Conservation (phyloP, 768 basidiomycete species). For the Termitomyces sp. region DNA sequence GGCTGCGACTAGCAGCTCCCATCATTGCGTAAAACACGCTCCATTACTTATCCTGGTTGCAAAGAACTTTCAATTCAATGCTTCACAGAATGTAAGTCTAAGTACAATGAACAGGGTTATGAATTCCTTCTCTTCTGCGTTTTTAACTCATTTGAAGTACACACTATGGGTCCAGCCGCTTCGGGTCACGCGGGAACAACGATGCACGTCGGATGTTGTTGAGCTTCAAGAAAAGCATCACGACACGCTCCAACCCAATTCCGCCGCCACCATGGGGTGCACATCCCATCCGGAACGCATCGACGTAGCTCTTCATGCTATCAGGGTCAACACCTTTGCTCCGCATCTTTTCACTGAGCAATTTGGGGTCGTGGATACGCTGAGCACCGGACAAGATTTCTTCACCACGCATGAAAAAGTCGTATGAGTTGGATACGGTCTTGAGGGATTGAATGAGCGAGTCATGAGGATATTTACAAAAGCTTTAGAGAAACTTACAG, state of each 20-base stretch:
- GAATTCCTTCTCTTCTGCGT: background rate
- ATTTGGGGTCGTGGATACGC: conserved; percentile 86
- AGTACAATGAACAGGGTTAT: background rate
- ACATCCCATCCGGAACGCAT: conserved; percentile 93
- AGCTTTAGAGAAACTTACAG: conserved; percentile 44
- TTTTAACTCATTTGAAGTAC: too few relatives aligned
- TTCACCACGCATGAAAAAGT: conserved; percentile 99
- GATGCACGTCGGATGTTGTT: conserved; percentile 93
- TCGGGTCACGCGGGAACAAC: conserved; percentile 96
- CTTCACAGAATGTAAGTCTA: conserved; percentile 5
- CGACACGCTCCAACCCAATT: conserved; percentile 90
- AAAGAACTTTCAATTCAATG: background rate
- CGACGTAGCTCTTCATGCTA: conserved; percentile 88
- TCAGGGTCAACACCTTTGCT: conserved; percentile 86
- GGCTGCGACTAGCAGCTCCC: conserved; percentile 16
- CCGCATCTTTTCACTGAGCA: conserved; percentile 84
- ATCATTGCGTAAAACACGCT: background rate
- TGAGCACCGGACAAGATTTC: conserved; percentile 98
- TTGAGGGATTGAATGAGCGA: conserved; percentile 25
- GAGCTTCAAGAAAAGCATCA: conserved; percentile 97
- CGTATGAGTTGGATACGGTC: conserved; percentile 96
- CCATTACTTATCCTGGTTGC: background rate
- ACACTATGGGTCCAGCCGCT: conserved; percentile 79
- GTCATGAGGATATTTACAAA: background rate
- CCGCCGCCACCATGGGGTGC: conserved; percentile 97